Evolutionary conservation across 1,284 basidiomycete species (phyloP).

Genomic region (Tilletia setariae): DNA sequence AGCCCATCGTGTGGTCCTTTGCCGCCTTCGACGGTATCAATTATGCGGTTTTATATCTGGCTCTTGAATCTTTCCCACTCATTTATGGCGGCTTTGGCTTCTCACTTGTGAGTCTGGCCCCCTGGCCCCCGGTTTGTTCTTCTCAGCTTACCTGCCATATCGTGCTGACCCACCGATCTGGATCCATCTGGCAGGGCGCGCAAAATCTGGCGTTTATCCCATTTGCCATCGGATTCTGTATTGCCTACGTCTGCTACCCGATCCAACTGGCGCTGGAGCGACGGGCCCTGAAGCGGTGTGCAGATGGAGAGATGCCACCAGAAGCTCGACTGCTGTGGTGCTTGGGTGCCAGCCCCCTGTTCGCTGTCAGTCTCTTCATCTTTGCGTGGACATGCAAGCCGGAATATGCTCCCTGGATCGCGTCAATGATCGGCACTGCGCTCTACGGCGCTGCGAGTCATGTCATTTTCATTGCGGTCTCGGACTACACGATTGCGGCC

Average conservation of each 20-base stretch:
- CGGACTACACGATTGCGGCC: constrained; percentile 37
- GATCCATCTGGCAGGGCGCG: constrained; percentile 19
- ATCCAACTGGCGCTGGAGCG: constrained; percentile 28
- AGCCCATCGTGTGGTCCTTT: constrained; percentile 49
- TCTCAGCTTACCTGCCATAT: not conserved
- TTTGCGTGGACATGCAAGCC: constrained; percentile 38
- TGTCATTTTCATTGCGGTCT: constrained; percentile 42
- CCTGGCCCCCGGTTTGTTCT: not conserved
- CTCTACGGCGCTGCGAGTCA: constrained; percentile 39
- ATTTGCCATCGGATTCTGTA: constrained; percentile 29
- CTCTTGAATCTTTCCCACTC: constrained; percentile 54
- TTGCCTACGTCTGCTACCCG: constrained; percentile 31
- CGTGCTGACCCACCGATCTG: not conserved
- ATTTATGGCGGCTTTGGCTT: constrained; percentile 50
- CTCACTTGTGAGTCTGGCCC: constrained; percentile 9
- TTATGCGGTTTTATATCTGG: constrained; percentile 47
- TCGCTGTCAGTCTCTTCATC: constrained; percentile 37
- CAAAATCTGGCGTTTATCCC: constrained; percentile 40
- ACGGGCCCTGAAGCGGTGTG: constrained; percentile 26
- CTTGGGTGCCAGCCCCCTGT: constrained; percentile 25
- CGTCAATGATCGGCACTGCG: constrained; percentile 31
- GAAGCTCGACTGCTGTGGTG: constrained; percentile 35
- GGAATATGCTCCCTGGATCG: constrained; percentile 37
- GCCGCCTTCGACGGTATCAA: constrained; percentile 45
- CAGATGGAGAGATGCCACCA: constrained; percentile 26